These are phyloP conservation scores for Aspergillus cejpii DNA, from an alignment of 2,329 filamentous ascomycete species.

Conservation along the genomic window DNA sequence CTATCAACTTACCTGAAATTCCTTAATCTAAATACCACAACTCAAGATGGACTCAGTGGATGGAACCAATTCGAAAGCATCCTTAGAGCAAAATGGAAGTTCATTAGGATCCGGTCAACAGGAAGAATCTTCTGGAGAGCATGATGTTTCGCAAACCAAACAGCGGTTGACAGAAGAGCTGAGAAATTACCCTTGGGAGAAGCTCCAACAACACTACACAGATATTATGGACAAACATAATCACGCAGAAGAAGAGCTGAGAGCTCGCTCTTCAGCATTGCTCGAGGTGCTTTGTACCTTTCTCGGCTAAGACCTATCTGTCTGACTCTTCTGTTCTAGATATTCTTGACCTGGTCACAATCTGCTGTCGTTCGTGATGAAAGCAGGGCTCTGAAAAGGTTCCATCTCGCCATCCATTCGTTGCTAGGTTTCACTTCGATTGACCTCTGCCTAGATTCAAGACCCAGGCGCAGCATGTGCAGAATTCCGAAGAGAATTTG, in stretches of 20 bases:
- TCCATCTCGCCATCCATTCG: constrained; percentile 14
- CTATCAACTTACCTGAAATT: not conserved
- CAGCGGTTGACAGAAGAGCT: constrained; percentile 46
- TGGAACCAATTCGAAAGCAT: not conserved
- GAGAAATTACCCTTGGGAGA: constrained; percentile 64
- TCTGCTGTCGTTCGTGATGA: constrained; percentile 67
- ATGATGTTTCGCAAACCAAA: constrained; percentile 10
- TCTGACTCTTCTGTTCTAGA: constrained; percentile 45
- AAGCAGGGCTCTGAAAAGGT: constrained; percentile 71
- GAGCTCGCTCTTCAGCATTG: constrained; percentile 61
- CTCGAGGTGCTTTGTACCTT: constrained; percentile 48
- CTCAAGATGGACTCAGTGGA: not conserved
- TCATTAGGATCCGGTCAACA: not conserved
- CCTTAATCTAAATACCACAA: not conserved
- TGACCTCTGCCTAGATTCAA: constrained; percentile 52
- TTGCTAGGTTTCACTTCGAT: not conserved
- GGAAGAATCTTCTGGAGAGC: not conserved
- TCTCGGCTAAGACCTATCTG: not conserved
- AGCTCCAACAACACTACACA: constrained; percentile 65
- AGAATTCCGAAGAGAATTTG: constrained; percentile 63
- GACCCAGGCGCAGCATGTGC: constrained; percentile 70
- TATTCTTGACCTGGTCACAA: constrained; percentile 72
- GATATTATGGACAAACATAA: constrained; percentile 58
- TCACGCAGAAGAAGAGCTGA: constrained; percentile 57
- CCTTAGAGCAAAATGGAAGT: not conserved